Evolutionary conservation across 768 basidiomycete species (phyloP), one percentile per base, ranked within the genome.

Genomic region (Kwoniella newhampshirensis): DNA sequence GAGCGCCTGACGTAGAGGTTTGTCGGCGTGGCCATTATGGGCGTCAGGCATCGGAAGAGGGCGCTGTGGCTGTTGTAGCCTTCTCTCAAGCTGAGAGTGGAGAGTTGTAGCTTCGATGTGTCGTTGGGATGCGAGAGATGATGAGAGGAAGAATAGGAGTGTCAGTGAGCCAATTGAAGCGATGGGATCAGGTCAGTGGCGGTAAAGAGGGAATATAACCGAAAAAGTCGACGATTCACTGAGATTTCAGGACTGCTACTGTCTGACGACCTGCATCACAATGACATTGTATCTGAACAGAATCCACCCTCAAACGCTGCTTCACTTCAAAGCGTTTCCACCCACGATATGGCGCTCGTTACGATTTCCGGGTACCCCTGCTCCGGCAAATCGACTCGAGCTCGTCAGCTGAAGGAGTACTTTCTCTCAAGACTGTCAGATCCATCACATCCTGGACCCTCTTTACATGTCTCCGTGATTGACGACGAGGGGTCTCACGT

Each of bases 341-440:
- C 43, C 45, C 4, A 37, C 44, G 28, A 41, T 49, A 96, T 97
- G 94, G 91, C 94, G n/a, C 81, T 96, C 39, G 80, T 99, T 64
- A 94, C 91, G 1, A 80, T 98, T 37, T 82, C 88, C 26, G 94
- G 94, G 15, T 93, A 82, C 77, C 94, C 94, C 0, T 85, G 81
- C 63, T 86, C 87, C 39, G 93, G 94, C 54, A 99, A 99, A 78
- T 82, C 88, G 1, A 79, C 74, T n/a, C 79, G 91, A 32, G 87
- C 86, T 1, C 58, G 72, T 0, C 84, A 91, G 71, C 80, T 99
- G 44, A 79, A 80, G 51, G 67, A 70, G 4, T 80, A 82, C 65
- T 80, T 97, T 46, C 79, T 86, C 46, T 40, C 51, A 1, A 81
- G 82, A 21, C 74, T 91, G 8, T 65, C 75, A 12, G 79, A 83